phyloP scores from a whole-genome alignment of 257 asterid genomes.

The Nicotiana otophora region DNA sequence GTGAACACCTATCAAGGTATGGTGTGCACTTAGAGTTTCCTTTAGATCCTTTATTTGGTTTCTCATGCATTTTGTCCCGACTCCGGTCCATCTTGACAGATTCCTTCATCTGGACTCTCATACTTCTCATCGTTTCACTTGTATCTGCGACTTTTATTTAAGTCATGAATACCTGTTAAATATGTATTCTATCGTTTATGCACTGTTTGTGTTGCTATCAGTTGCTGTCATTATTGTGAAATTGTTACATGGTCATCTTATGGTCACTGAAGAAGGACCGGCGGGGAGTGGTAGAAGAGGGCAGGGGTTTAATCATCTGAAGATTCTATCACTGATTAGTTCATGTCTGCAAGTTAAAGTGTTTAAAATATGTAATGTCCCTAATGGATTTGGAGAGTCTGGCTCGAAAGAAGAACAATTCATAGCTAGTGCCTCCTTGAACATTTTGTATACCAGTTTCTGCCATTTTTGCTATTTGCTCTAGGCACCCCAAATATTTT shows the following conservation, averaged over 20 bases:
- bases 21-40: constrained; percentile 1
- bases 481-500: not conserved
- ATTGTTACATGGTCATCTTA: not conserved
- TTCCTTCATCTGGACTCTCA: not conserved
- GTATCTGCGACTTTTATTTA: not conserved
- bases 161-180: constrained; percentile 4
- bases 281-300: not conserved
- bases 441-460: not conserved
- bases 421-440: not conserved
- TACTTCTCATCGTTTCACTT: not conserved
- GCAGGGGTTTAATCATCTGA: not conserved
- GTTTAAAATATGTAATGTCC: not conserved
- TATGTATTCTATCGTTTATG: not conserved
- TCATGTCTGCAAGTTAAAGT: not conserved
- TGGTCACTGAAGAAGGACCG: not conserved
- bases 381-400: not conserved
- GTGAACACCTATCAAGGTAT: constrained; percentile 56
- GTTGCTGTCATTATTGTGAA: not conserved
- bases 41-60: not conserved
- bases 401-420: not conserved
- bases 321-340: not conserved
- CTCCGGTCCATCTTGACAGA: not conserved
- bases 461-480: not conserved
- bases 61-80: not conserved
- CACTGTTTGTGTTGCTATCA: not conserved